Evolutionary conservation across 768 basidiomycete species (phyloP), one percentile per base, ranked within the genome.

Genomic region (Mrakia gelida): DNA sequence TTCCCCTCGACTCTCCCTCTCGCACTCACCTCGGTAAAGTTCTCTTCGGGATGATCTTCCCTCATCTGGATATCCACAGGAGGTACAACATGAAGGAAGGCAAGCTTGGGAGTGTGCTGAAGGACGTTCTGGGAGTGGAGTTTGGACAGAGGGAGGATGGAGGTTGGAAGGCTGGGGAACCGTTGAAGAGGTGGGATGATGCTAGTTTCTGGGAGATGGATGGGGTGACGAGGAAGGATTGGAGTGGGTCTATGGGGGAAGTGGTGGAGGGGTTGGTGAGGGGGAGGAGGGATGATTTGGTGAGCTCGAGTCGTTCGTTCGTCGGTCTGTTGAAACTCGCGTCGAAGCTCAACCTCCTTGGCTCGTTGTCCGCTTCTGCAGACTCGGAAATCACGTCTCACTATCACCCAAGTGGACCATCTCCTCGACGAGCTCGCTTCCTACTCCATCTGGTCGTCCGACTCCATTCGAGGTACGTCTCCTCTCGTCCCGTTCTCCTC

Each of bases 11-110:
- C 18, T 70, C 67, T 3, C 23, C 34, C 10, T 41, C 56, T 3
- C 76, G 76, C 18, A 72, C 67, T 0, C 56, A 28, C n/a, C 38
- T 77, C 0, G 89, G 90, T 13, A 86, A 87, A 21, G 87, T 87
- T 8, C 84, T 93, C 43, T 90, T 95, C 81, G 88, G 89, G 10
- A 84, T 94, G 7, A 85, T 96, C n/a, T 95, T 95, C 82, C 94
- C 95, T 0, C 90, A 95, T 79, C 90, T 93, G 76, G 92, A 95
- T 79, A 81, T 85, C 1, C 84, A 87, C 23, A 87, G 95, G 32
- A 89, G 89, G 83, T 95, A 91, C 81, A 65, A n/a, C 41, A 15
- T 78, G 54, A 68, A 71, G 13, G 78, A 77, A 52, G 34, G 71
- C 23, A 30, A 67, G 11, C 77, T 81, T 11, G 79, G 59, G 0